Evolutionary conservation across 257 asterid species (phyloP), one percentile per base, ranked within the genome.

Genomic region (Solanum gracilifrons): DNA sequence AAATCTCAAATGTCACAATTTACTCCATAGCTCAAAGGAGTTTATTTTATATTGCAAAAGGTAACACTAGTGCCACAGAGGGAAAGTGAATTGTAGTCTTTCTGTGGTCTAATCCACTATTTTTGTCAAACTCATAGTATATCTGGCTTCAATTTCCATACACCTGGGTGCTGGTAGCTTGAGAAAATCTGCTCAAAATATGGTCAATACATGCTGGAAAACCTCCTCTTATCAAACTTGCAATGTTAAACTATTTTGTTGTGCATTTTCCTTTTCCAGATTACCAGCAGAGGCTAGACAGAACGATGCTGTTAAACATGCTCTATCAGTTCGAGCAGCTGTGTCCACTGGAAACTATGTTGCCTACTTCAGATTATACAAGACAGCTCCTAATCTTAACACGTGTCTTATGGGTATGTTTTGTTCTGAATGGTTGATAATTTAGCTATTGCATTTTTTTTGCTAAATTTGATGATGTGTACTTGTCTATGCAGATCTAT

Each of bases 321-420:
- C 99, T 71, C 97, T 97, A 87, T 94, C 98, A 66, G 99, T 97
- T 87, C 99, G 99, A 83, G 90, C 93, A 31, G 99, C 99, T 13
- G 98, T 97, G 87, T 93, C 97, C 84, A 93, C 98, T 5, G 99
- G 98, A 88, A 97, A 96, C 87, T 97, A 97, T 90, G 96, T 97
- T 85, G 90, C 90, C 88, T 97, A 94, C 91, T 97, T 97, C 92
- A 92, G 95, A 91, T 96, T 97, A 32, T 97, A 96, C 86, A 94
- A 93, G 91, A 87, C 92, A 29, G 99, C 99, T 60, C 98, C 99
- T 46, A 94, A 96, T 91, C 96, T 94, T 74, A 93, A 89, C 92
- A 94, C 94, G 46, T 92, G 90, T 89, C 95, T 97, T 79, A 97
- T 97, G 99, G 98, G 99, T 96, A 89, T 60, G 85, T 20, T 48